phyloP scores from a whole-genome alignment of 2,329 filamentous ascomycete species.

The Alternaria ventricosa region DNA sequence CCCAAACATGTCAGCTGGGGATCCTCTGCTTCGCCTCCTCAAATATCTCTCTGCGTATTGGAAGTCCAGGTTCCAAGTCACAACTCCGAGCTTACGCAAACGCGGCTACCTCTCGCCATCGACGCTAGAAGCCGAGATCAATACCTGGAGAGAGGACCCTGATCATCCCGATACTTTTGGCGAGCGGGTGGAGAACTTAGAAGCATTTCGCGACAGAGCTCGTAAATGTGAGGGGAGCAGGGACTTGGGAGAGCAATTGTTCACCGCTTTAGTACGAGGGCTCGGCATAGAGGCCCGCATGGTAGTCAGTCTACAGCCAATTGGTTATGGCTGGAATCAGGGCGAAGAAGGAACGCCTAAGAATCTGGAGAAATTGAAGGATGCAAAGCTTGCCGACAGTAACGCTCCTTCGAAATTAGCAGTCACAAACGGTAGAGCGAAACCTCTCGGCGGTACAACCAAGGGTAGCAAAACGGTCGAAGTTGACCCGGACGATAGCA shows the following conservation, averaged over 20 bases:
- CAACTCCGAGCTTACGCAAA: conserved; percentile 83
- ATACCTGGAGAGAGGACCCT: conserved; percentile 69
- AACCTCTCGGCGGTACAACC: conserved; percentile 5
- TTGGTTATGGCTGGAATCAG: conserved; percentile 91
- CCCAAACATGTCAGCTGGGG: conserved; percentile 80
- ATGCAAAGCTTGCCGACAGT: not conserved
- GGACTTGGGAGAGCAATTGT: conserved; percentile 87
- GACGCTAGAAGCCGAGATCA: conserved; percentile 74
- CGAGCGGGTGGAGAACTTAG: conserved; percentile 72
- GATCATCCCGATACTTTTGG: conserved; percentile 72
- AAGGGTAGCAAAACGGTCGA: conserved; percentile 9
- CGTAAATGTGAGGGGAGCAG: conserved; percentile 78
- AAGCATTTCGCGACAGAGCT: conserved; percentile 73
- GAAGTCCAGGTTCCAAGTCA: conserved; percentile 82
- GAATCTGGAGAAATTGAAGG: conserved; percentile 41
- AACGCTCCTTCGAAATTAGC: not conserved
- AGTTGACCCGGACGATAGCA: conserved; percentile 51
- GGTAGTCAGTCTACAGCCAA: conserved; percentile 82
- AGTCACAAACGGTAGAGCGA: conserved; percentile 7
- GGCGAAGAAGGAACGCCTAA: conserved; percentile 73
- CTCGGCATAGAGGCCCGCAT: conserved; percentile 83
- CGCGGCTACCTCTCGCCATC: conserved; percentile 84
- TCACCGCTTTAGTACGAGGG: conserved; percentile 82
- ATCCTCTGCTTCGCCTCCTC: conserved; percentile 79
- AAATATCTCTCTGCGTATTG: conserved; percentile 83